A percentile compares a stretch with the other conserved stretches of the same genome.
Conservation (phyloP, 2,329 filamentous ascomycete genomes). For the Lithohypha guttulata region DNA sequence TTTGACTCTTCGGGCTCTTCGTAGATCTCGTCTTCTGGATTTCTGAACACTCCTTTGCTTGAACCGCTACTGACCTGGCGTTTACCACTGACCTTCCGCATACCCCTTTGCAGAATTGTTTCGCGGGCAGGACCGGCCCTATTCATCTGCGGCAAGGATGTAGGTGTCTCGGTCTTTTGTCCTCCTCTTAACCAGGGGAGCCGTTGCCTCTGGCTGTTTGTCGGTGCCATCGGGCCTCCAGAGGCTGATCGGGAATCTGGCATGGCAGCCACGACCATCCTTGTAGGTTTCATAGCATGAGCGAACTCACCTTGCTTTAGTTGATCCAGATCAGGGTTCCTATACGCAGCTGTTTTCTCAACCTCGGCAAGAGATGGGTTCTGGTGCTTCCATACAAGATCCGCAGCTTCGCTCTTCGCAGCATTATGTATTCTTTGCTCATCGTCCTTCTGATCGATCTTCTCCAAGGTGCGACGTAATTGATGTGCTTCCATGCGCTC, state of each 20-base stretch:
- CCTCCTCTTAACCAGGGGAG: conserved; percentile 6
- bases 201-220: conserved; percentile 1
- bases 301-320: conserved; percentile 16
- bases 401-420: conserved; percentile 52
- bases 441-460: conserved; percentile 48
- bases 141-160: not conserved
- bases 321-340: conserved; percentile 34
- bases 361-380: conserved; percentile 41
- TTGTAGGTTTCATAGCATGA: not conserved
- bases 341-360: conserved; percentile 39
- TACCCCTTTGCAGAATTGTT: not conserved
- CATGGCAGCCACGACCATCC: conserved; percentile 2
- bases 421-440: conserved; percentile 41
- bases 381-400: conserved; percentile 54
- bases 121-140: not conserved
- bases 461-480: conserved; percentile 46
- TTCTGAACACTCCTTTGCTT: conserved; percentile 44
- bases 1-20: conserved; percentile 61
- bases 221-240: conserved; percentile 14
- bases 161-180: not conserved
- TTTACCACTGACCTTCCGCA: conserved; percentile 16
- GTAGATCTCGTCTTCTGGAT: conserved; percentile 59
- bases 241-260: conserved; percentile 20
- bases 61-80: conserved; percentile 30
- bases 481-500: conserved; percentile 50